Base-by-base conservation (phyloP, 768 basidiomycete species). In the Xanthoconium purpureum region DNA sequence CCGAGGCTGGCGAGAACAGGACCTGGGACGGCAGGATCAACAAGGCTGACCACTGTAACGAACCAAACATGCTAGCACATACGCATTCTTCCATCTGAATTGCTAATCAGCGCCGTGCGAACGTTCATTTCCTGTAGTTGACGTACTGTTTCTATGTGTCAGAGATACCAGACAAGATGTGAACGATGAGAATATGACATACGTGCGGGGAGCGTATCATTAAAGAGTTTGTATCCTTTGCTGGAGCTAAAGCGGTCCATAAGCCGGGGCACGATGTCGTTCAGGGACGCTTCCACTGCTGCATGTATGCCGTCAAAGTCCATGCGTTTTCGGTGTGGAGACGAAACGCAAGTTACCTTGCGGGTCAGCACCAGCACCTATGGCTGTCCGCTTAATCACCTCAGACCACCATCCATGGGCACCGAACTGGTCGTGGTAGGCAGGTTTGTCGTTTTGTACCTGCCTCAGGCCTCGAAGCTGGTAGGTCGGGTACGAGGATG, bases 41-140 rank as follows among this genome's bases (percentile, higher is more conserved):
- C 50, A 43, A 45, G 39, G 30, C 35, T 33, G 24, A 54, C 33
- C 36, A 50, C 35, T 14, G 24, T 17, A 29, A 7, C 13, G n/a
- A 37, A 24, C 45, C 50, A 20, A 24, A 44, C 40, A n/a, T 14
- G 30, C 32, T 33, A 13, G 18, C 50, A 73, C 81, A 49, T 70
- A 91, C 89, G 77, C 72, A 90, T 84, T 40, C 91, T 81, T 38
- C 74, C 73, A 68, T 92, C 90, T 2, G 83, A 80, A 65, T 92
- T 92, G 70, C 86, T 89, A 40, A 91, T 71, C 11, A 91, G 68
- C 6, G 82, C 87, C 33, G 81, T 84, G 52, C 63, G 70, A 36
- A 89, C 62, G 20, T 75, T 70, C 54, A 81, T 66, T 17, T 75
- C 66, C 46, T 72, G 76, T 38, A 90, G 71, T 38, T 64, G 68